These are phyloP conservation scores for Cocos nucifera DNA, from an alignment of 176 grass and related monocot species.

Conservation along the genomic window DNA sequence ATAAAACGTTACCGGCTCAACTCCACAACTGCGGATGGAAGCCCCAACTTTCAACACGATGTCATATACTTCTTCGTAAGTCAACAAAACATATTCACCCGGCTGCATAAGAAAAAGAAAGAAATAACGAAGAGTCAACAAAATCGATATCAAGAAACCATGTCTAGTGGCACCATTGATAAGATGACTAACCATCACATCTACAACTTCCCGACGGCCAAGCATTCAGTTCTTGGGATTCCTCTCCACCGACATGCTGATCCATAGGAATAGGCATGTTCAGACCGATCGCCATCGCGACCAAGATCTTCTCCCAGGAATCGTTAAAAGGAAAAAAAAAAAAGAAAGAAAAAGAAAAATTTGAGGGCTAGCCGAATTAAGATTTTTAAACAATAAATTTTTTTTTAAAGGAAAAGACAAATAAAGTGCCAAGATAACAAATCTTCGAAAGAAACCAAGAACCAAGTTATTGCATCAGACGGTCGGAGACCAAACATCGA, in stretches of 20 bases:
- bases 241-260: slow-evolving; percentile 59
- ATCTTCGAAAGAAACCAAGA: too few relatives aligned
- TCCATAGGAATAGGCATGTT: not conserved
- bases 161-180: not conserved
- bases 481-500: too few relatives aligned
- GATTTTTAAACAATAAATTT: too few relatives aligned
- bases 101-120: slow-evolving; percentile 24
- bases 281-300: not conserved
- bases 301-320: not conserved
- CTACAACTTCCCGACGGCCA: slow-evolving; percentile 40
- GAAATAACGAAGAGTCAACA: not conserved
- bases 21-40: slow-evolving; percentile 47
- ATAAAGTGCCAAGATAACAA: too few relatives aligned
- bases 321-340: not conserved
- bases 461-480: too few relatives aligned
- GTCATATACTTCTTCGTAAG: slow-evolving; percentile 58
- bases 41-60: slow-evolving; percentile 47
- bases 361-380: too few relatives aligned
- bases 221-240: slow-evolving; percentile 68
- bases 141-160: not conserved
- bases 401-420: too few relatives aligned
- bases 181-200: slow-evolving; percentile 41
- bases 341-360: too few relatives aligned
- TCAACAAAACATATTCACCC: slow-evolving; percentile 59
- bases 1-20: slow-evolving; percentile 41